These are phyloP conservation scores for Penicillium sp. DNA, from an alignment of 2,329 filamentous ascomycete genomes.

Conservation along the genomic window DNA sequence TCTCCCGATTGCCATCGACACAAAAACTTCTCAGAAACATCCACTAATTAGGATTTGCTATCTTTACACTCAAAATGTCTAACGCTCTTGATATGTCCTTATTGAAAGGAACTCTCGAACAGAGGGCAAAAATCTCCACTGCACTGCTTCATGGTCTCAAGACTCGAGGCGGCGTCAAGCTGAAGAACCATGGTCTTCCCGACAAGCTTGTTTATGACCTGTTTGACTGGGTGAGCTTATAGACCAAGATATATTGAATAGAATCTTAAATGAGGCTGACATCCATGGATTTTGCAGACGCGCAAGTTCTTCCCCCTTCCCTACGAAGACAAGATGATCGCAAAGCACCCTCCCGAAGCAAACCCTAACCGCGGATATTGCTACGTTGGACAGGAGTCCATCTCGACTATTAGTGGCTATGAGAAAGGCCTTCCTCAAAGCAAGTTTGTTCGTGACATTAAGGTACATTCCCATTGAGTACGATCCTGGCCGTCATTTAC, in stretches of 20 bases:
- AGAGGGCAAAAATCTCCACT: constrained; percentile 9
- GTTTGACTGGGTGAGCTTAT: constrained; percentile 13
- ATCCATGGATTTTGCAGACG: constrained; percentile 9
- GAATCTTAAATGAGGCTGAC: rapidly evolving
- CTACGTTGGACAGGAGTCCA: constrained; percentile 32
- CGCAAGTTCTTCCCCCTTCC: constrained; percentile 27
- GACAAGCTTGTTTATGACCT: constrained; percentile 11
- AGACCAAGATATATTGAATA: not conserved
- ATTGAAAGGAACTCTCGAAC: constrained; percentile 12
- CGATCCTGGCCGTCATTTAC: not conserved
- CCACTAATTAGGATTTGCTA: not conserved
- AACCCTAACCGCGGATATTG: constrained; percentile 35
- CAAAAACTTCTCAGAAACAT: not conserved
- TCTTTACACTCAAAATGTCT: constrained; percentile 5
- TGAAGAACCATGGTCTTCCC: constrained; percentile 21
- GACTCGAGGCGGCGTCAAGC: constrained; percentile 15
- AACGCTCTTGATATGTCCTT: constrained; percentile 17
- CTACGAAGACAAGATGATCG: constrained; percentile 27
- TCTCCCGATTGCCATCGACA: not conserved
- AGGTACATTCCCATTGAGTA: constrained; percentile 5
- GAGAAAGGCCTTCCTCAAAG: constrained; percentile 19
- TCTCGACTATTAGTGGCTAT: constrained; percentile 25
- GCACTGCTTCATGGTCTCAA: constrained; percentile 14
- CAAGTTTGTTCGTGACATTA: constrained; percentile 22
- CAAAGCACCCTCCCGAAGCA: constrained; percentile 30